Base-by-base conservation (phyloP, 2,329 filamentous ascomycete species). In the Trichocomaceae sp. region DNA sequence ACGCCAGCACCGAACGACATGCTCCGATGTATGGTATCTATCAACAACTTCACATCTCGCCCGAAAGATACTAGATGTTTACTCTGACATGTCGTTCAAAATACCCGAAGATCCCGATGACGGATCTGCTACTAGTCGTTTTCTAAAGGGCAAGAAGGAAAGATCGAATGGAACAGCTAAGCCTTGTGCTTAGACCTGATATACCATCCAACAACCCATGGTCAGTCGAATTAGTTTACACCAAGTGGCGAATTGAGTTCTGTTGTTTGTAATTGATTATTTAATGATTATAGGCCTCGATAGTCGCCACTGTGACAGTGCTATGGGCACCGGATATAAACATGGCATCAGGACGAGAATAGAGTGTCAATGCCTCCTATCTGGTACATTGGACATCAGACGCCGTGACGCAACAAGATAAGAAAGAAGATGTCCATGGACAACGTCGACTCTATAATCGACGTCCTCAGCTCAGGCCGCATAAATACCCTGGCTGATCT, bases 401-500 rank as follows among this genome's bases (percentile, higher is more conserved):
- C 13, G 9, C 31, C 15, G 2, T 4, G 15, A 35, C 12, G 1
- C 31, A 17, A 17, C 35, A 17, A 17, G n/a, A 17, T 3, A 39
- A 15, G 5, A 37, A n/a, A 42, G 7, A 42, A 22, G 2, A 42
- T 3, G 9, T 10, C 19, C n/a, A 62, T 59, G 60, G 60, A 77
- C 23, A 73, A 77, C 57, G 77, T 77, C 60, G 66, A 72, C 15
- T 79, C 83, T 58, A 77, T 87, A 58, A 81, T 88, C 59, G 75
- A 83, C 22, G 82, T 83, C 0, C 77, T 90, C 20, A 75, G 75
- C 44, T 83, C 81, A 0, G 85, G 87, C 63, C 81, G 81, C n/a
- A 76, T 89, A 66, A 90, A 89, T 66, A 89, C 86, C 0, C 75
- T 90, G 19, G 84, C 83, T 0, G 85, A 87, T 59, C 79, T 90